Base-by-base conservation (phyloP, 257 asterid species). In the Solanum peruvianum region DNA sequence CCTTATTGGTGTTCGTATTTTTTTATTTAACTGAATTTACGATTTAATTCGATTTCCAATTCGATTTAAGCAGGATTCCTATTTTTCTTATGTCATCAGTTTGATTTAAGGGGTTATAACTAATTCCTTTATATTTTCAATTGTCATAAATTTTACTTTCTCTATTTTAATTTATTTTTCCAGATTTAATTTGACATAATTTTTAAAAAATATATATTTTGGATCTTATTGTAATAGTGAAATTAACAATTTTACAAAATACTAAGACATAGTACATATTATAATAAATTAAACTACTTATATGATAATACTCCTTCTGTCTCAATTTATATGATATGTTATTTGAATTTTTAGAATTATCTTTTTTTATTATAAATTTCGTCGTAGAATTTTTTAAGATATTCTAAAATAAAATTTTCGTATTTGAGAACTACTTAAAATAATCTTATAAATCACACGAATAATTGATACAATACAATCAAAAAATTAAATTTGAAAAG, bases 1-100 rank as follows among this genome's bases (percentile, higher is more conserved):
- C 56, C 56, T 14, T 5, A 49, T 8, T 8, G 16, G 3, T 56
- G 18, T 18, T 56, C 4, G 0, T 16, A 6, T 6, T 56, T 18
- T 56, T 56, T 7, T 18, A 56, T 18, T 56, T 56, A 56, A 56
- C 11, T 56, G 2, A 18, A 56, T 56, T 56, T 0, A 52, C 4
- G 10, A 16, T 9, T 52, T 52, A 0, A 15, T 52, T 52, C 4
- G 0, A 52, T 52, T 52, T 16, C 6, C 0, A 16, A 9, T 52
- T 52, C 1, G 62, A 52, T 56, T 18, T 56, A 2, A 27, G n/a
- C 7, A 6, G 64, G 0, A n/a, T 2, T 18, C n/a, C 64, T 18
- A 56, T 18, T 52, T 56, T 56, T 52, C 18, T 18, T 56, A 58
- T 58, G n/a, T 58, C 25, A 58, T 58, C 25, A 58, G 66, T 58